These are phyloP conservation scores for Scortechinia acanthostroma DNA, from an alignment of 2,329 filamentous ascomycete species.

Conservation along the genomic window DNA sequence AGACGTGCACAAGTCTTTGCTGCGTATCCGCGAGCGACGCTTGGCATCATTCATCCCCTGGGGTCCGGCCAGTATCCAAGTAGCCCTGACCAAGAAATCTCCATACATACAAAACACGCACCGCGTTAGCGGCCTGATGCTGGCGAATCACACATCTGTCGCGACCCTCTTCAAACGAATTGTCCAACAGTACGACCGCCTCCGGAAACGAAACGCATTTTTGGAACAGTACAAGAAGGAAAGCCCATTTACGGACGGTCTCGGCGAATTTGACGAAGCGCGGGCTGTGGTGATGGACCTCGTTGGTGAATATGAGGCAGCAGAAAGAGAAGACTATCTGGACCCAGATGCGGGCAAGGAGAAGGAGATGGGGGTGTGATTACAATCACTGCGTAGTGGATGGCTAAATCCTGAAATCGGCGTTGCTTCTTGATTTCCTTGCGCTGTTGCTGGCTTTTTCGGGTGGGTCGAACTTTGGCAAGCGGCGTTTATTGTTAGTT, in stretches of 20 bases:
- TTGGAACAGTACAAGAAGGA: slow-evolving; percentile 95
- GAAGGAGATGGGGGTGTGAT: background rate
- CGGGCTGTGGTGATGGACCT: slow-evolving; percentile 84
- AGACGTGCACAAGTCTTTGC: slow-evolving; percentile 94
- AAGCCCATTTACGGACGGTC: slow-evolving; percentile 81
- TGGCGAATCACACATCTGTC: slow-evolving; percentile 96
- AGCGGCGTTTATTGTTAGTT: no score
- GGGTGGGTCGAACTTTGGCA: no score
- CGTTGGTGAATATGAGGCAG: slow-evolving; percentile 91
- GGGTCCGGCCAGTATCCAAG: slow-evolving; percentile 96
- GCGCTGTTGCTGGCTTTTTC: no score
- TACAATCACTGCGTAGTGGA: no score
- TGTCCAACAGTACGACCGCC: slow-evolving; percentile 81
- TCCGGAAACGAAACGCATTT: slow-evolving; percentile 94
- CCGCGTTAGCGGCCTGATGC: slow-evolving; percentile 90
- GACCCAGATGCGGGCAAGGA: slow-evolving; percentile 53
- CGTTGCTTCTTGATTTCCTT: no score
- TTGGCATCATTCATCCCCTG: slow-evolving; percentile 96
- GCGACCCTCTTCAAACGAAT: slow-evolving; percentile 95
- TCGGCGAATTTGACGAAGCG: slow-evolving; percentile 92
- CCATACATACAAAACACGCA: slow-evolving; percentile 92
- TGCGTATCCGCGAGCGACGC: slow-evolving; percentile 88
- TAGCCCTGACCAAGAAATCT: slow-evolving; percentile 90
- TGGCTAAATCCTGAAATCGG: no score
- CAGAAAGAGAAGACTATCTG: slow-evolving; percentile 83